Base-by-base conservation (phyloP, 2,329 filamentous ascomycete genomes). In the Penicillium sp. region DNA sequence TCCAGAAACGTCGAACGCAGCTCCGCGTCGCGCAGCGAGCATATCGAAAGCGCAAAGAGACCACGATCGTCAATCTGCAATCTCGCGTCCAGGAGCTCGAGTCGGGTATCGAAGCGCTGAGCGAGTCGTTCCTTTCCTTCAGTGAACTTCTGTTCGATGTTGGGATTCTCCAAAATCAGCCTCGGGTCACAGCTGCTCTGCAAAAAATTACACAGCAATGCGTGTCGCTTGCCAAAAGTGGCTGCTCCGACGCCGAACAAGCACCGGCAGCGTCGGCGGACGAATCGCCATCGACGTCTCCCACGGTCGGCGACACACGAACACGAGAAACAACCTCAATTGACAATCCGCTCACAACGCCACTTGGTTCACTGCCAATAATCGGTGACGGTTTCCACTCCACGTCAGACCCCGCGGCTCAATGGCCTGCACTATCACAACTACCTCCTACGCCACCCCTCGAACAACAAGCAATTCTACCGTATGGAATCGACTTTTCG, bases 31-130 rank as follows among this genome's bases (percentile, higher is more conserved):
- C 69, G 6, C 69, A 71, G 54, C 69, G 70, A 35, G 67, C 64
- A 26, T 71, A 71, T 67, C 68, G 69, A 42, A 61, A 62, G 52
- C 62, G 69, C 22, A 71, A 71, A 45, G 69, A 71, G 28, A 70
- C 58, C 46, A 69, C 68, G 5, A 71, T 71, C 48, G 60, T 11
- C 49, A 68, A 65, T 55, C 52, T 71, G 22, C 69, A 69, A 61
- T 53, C 48, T 25, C 69, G 69, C 28, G 67, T 71, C 26, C 63
- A 67, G 45, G 63, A 70, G 52, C 53, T 69, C 28, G 68, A 70
- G 57, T 46, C 57, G 14, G 69, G 67, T 37, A 69, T 71, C 53
- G 64, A 70, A 57, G 58, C 68, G 33, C 58, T 71, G 42, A 69
- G 69, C 63, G 52, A 69, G 43, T 70, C 68, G 25, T 71, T 71